Conservation (phyloP, 495 filamentous ascomycete genomes). For the Bacidia rubella region DNA sequence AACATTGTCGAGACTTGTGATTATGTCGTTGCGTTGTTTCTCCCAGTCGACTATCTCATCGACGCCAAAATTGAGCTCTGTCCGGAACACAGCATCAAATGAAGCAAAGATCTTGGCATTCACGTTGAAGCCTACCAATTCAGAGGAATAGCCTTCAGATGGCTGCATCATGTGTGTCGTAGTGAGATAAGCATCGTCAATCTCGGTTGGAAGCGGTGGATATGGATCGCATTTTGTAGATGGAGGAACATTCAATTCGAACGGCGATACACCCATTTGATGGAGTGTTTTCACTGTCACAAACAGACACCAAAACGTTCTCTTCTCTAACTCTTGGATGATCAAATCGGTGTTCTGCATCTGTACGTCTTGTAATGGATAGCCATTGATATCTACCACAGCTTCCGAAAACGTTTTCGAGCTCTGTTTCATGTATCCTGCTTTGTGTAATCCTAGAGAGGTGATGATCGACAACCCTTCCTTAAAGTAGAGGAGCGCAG, state of each 20-base stretch:
- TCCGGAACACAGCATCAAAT: slow-evolving; percentile 51
- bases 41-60: slow-evolving; percentile 59
- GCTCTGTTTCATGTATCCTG: slow-evolving; percentile 4
- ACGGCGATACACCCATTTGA: slow-evolving; percentile 54
- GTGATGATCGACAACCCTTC: slow-evolving; percentile 54
- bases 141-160: slow-evolving; percentile 45
- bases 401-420: slow-evolving; percentile 4
- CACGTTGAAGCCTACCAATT: slow-evolving; percentile 63
- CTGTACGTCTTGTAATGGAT: slow-evolving; percentile 12
- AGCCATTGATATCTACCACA: slow-evolving; percentile 7
- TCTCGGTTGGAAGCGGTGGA: slow-evolving; percentile 63
- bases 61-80: slow-evolving; percentile 62
- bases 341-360: slow-evolving; percentile 44
- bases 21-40: slow-evolving; percentile 49
- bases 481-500: slow-evolving; percentile 54
- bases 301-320: slow-evolving; percentile 68
- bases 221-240: slow-evolving; percentile 60
- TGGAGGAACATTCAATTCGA: slow-evolving; percentile 52
- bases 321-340: slow-evolving; percentile 60
- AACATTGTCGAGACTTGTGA: slow-evolving; percentile 43
- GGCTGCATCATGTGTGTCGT: slow-evolving; percentile 47
- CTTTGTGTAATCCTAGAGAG: slow-evolving; percentile 11
- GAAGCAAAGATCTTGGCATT: slow-evolving; percentile 58
- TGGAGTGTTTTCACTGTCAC: slow-evolving; percentile 48
- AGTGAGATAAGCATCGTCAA: slow-evolving; percentile 68